phyloP scores from a whole-genome alignment of 306 rosid species.

The Inga oerstediana region DNA sequence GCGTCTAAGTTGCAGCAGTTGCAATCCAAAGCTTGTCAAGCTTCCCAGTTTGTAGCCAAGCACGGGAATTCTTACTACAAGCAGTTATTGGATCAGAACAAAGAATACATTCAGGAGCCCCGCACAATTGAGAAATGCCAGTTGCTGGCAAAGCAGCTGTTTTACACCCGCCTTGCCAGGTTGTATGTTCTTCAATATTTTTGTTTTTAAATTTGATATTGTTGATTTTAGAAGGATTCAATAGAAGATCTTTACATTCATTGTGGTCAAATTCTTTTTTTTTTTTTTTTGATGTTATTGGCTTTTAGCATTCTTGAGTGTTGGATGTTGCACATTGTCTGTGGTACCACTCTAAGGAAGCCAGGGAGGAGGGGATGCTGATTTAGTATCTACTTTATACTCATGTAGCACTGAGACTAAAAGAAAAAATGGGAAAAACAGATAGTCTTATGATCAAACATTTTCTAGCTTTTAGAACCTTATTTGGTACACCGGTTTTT shows the following conservation, averaged over 20 bases:
- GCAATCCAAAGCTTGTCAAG: slow-evolving; percentile 84
- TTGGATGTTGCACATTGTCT: neutral
- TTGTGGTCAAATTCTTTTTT: neutral
- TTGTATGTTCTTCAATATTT: slow-evolving; percentile 32
- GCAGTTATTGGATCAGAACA: slow-evolving; percentile 84
- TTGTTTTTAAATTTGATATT: neutral
- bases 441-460: neutral
- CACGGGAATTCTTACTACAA: slow-evolving; percentile 72
- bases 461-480: neutral
- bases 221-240: slow-evolving; percentile 21
- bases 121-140: slow-evolving; percentile 86
- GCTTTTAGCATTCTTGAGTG: slow-evolving; percentile 7
- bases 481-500: neutral
- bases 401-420: neutral
- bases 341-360: neutral
- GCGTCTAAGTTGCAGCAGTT: slow-evolving; percentile 73
- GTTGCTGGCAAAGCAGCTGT: slow-evolving; percentile 68
- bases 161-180: slow-evolving; percentile 97
- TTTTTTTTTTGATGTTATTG: neutral
- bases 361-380: neutral
- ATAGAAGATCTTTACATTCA: neutral
- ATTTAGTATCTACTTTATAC: neutral
- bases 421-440: neutral
- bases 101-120: slow-evolving; percentile 88
- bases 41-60: slow-evolving; percentile 64